These are phyloP conservation scores for Hymenoscyphus scutula DNA, from an alignment of 2,329 filamentous ascomycete genomes.

Conservation along the genomic window DNA sequence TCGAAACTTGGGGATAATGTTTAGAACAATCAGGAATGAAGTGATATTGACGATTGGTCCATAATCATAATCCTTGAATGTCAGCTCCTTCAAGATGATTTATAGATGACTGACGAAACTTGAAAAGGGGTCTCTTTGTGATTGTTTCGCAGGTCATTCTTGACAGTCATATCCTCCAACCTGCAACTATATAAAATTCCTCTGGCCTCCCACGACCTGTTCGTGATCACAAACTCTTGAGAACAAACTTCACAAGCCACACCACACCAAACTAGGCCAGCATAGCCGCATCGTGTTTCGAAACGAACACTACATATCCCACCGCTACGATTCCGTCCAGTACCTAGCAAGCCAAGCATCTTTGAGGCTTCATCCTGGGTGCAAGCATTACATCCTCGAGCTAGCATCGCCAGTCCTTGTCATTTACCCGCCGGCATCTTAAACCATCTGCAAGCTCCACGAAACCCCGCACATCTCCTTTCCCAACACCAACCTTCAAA, in stretches of 20 bases:
- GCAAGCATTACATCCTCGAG: conserved; percentile 1
- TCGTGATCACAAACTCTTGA: background rate
- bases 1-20: background rate
- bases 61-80: background rate
- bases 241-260: conserved; percentile 1
- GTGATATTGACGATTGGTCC: background rate
- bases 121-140: background rate
- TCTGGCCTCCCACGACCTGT: background rate
- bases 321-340: background rate
- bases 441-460: conserved; percentile 3
- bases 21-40: background rate
- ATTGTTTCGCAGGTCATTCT: background rate
- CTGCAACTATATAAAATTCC: background rate
- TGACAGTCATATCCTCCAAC: background rate
- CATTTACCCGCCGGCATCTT: background rate
- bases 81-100: background rate
- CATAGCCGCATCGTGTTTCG: background rate
- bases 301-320: background rate
- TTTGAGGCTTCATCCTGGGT: background rate
- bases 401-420: background rate
- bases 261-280: background rate
- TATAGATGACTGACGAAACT: background rate
- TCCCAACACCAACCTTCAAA: background rate
- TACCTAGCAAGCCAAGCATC: background rate
- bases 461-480: background rate